Percentiles rank a stretch among this genome's conserved stretches.
phyloP scores from a whole-genome alignment of 805 yeast genomes.

The Candida morakotiae region DNA sequence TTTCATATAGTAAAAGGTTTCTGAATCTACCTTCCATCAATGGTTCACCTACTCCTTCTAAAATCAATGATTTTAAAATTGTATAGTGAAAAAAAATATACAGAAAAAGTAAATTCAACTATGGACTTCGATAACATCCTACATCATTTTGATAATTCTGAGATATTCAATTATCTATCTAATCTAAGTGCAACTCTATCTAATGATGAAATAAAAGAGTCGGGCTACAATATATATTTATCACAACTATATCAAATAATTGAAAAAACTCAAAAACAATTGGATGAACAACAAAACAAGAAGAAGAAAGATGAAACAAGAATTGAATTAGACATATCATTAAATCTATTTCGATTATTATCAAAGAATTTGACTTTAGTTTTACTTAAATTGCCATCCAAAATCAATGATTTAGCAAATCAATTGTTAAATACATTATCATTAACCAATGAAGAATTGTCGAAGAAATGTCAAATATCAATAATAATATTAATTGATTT shows the following conservation, averaged over 20 bases:
- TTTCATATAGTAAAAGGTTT: slow-evolving; percentile 8
- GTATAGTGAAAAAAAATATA: slow-evolving; percentile 1
- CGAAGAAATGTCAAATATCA: slow-evolving; percentile 16
- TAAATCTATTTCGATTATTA: slow-evolving; percentile 22
- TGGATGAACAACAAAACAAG: slow-evolving; percentile 8
- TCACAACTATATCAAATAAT: slow-evolving; percentile 23
- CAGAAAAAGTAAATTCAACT: neutral
- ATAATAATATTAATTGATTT: slow-evolving; percentile 33
- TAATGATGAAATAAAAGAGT: slow-evolving; percentile 3
- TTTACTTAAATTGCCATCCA: slow-evolving; percentile 27
- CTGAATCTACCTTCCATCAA: slow-evolving; percentile 9
- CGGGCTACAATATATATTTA: slow-evolving; percentile 15
- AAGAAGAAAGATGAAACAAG: slow-evolving; percentile 7
- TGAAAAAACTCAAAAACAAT: slow-evolving; percentile 16
- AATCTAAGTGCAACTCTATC: slow-evolving; percentile 16
- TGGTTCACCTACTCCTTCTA: slow-evolving; percentile 8
- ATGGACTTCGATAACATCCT: slow-evolving; percentile 9
- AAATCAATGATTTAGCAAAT: slow-evolving; percentile 36
- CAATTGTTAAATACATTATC: slow-evolving; percentile 24
- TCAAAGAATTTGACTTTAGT: slow-evolving; percentile 25
- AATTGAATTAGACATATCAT: slow-evolving; percentile 3
- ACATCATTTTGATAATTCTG: slow-evolving; percentile 15
- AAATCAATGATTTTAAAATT: neutral
- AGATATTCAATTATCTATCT: slow-evolving; percentile 17
- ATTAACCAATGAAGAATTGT: slow-evolving; percentile 9